Base-by-base conservation (phyloP, 768 basidiomycete species). In the Paxillus rubicundulus region DNA sequence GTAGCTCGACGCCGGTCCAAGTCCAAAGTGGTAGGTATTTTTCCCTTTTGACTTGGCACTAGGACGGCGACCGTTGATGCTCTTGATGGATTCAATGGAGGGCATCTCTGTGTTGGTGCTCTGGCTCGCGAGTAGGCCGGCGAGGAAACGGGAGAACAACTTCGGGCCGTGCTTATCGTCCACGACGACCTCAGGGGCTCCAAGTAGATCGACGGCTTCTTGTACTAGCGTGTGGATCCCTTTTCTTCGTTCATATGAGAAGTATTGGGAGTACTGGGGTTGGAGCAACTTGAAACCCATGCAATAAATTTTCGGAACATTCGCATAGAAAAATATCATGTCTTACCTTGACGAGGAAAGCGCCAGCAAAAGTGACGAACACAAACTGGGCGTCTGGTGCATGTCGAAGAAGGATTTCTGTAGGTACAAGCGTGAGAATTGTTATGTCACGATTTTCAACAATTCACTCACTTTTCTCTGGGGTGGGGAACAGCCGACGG, bases 91-190 rank as follows among this genome's bases (percentile, higher is more conserved):
- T 16, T 49, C 43, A 13, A 57, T 58, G 28, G 62, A 57, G 1
- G 53, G 53, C 4, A 52, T 47, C 9, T 56, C 41, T 2, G 55
- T 56, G 12, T 56, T 55, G 9, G 77, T 74, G 65, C 73, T 77
- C 17, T 82, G 81, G n/a, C 78, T 79, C 14, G 80, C 80, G 8
- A 92, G 76, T 5, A 92, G 76, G 33, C 84, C 82, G 40, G 81
- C 80, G 42, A 93, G 75, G 78, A 92, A 92, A 44, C 82, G 84
- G 0, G 90, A 82, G 66, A 90, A 92, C 5, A 92, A 72, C 64
- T 83, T 86, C 1, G 89, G 90, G 0, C 86, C 87, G 62, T 92
- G 89, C 16, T 84, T 83, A 24, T 88, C 85, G 68, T 93, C 91
- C 53, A 92, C 78, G 17, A 85, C 84, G 16, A 92, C 80, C 49